Conservation (phyloP, 495 filamentous ascomycete genomes). For the Glutinoglossum americanum region DNA sequence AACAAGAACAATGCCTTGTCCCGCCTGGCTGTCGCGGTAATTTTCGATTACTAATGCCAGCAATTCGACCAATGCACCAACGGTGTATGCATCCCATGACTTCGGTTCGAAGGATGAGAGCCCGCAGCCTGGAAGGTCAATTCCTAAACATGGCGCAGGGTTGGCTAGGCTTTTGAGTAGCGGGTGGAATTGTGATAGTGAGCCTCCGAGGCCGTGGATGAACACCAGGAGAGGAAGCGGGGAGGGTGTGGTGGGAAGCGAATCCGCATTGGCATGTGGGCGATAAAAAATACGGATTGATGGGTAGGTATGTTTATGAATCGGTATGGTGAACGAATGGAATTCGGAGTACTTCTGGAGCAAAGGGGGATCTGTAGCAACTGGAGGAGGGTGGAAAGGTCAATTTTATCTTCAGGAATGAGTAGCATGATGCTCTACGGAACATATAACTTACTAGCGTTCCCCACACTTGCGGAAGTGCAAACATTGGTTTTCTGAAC, state of each 20-base stretch:
- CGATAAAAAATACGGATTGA: slow-evolving; percentile 66
- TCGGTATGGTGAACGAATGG: slow-evolving; percentile 44
- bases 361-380: slow-evolving; percentile 44
- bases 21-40: slow-evolving; percentile 38
- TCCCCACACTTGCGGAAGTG: not conserved
- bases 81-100: slow-evolving; percentile 59
- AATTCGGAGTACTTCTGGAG: slow-evolving; percentile 56
- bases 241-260: slow-evolving; percentile 46
- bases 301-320: slow-evolving; percentile 39
- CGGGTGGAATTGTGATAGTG: slow-evolving; percentile 66
- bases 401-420: slow-evolving; percentile 4
- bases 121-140: slow-evolving; percentile 82
- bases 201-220: slow-evolving; percentile 80
- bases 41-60: slow-evolving; percentile 49
- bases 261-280: slow-evolving; percentile 55
- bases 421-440: not conserved
- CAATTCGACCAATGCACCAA: slow-evolving; percentile 52
- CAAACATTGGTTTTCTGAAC: slow-evolving; percentile 3
- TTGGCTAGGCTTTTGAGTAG: slow-evolving; percentile 66
- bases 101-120: slow-evolving; percentile 47
- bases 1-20: slow-evolving; percentile 58
- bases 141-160: slow-evolving; percentile 66
- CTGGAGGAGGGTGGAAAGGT: not conserved
- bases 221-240: slow-evolving; percentile 76
- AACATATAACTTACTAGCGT: not conserved